Conservation (phyloP, 1,139 yeast genomes). For the Lodderomyces oxycetoniae region DNA sequence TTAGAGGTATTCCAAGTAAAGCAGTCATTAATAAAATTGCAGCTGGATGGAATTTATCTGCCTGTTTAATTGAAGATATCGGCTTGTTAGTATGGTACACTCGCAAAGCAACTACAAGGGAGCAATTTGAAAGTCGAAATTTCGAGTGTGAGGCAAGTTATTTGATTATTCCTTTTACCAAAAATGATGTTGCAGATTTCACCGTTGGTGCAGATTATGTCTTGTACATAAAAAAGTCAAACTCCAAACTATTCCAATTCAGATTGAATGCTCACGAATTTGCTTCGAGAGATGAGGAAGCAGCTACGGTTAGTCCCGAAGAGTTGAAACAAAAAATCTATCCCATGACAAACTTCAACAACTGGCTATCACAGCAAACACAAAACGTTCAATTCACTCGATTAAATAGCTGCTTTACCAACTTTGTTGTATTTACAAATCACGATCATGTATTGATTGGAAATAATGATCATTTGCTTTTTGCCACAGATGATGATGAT, state of each 20-base stretch:
- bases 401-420: conserved; percentile 28
- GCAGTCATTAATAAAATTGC: conserved; percentile 32
- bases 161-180: conserved; percentile 38
- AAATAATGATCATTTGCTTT: conserved; percentile 8
- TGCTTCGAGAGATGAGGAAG: conserved; percentile 10
- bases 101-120: conserved; percentile 32
- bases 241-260: conserved; percentile 43
- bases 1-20: conserved; percentile 22
- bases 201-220: conserved; percentile 51
- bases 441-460: conserved; percentile 16
- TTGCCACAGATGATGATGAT: conserved; percentile 27
- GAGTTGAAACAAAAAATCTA: conserved; percentile 11
- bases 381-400: conserved; percentile 11
- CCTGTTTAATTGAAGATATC: conserved; percentile 44
- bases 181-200: conserved; percentile 47
- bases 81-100: conserved; percentile 62
- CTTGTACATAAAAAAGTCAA: conserved; percentile 40
- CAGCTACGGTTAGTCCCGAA: background rate
- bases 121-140: conserved; percentile 17
- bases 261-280: conserved; percentile 24
- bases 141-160: conserved; percentile 32
- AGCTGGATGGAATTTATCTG: conserved; percentile 69
- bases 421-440: conserved; percentile 32
- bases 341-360: conserved; percentile 21
- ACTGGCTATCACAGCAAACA: conserved; percentile 22